Evolutionary conservation across 2,329 filamentous ascomycete species (phyloP).

Genomic region (Epichloe brachyelytri): DNA sequence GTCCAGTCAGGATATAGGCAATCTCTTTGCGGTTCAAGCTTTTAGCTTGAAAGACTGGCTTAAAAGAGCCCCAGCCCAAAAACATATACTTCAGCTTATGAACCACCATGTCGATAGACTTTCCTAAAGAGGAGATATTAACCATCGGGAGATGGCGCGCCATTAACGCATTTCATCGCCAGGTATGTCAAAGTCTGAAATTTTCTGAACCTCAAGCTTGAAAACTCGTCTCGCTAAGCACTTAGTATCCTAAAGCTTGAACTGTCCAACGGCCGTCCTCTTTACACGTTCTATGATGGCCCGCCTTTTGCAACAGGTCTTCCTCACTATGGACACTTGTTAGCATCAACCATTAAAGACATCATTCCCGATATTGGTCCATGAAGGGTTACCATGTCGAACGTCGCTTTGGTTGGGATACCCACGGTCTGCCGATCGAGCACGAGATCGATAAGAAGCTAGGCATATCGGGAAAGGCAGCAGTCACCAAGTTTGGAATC

Average conservation of each 20-base stretch:
- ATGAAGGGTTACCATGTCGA: conserved; percentile 94
- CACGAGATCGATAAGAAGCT: conserved; percentile 97
- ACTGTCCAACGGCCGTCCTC: conserved; percentile 67
- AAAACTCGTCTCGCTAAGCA: not conserved
- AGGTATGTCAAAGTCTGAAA: conserved; percentile 34
- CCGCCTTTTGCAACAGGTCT: conserved; percentile 65
- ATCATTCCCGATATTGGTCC: conserved; percentile 92
- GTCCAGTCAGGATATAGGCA: not conserved
- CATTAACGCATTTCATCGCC: conserved; percentile 79
- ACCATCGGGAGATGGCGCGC: conserved; percentile 80
- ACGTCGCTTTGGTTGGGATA: conserved; percentile 88
- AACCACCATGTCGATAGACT: conserved; percentile 72
- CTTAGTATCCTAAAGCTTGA: conserved; percentile 37
- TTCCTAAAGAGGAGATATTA: conserved; percentile 80
- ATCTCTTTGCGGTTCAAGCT: not conserved
- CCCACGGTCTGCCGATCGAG: conserved; percentile 88
- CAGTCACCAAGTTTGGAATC: conserved; percentile 75
- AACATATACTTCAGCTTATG: not conserved
- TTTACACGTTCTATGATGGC: conserved; percentile 92
- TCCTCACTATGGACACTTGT: conserved; percentile 57
- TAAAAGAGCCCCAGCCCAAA: not conserved
- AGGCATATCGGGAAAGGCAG: conserved; percentile 75
- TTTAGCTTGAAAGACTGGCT: not conserved
- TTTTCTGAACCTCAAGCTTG: not conserved
- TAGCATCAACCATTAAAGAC: conserved; percentile 93